Percentiles rank a stretch among this genome's conserved stretches.
phyloP scores from a whole-genome alignment of 2,329 filamentous ascomycete genomes.

The Chalara sp. region DNA sequence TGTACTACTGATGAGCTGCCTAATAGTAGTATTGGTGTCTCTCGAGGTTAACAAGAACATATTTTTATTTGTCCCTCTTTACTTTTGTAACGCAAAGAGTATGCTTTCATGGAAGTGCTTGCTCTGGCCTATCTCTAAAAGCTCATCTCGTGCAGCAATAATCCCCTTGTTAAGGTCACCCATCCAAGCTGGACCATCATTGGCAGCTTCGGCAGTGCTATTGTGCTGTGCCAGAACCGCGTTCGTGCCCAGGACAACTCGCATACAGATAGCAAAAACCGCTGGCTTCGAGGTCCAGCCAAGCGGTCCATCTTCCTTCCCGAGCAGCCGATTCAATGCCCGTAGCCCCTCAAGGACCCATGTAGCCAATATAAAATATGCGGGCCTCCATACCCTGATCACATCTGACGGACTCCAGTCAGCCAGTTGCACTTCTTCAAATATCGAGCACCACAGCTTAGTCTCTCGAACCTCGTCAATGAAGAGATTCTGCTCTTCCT shows the following conservation, averaged over 20 bases:
- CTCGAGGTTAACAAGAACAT: neutral
- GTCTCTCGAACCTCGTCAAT: slow-evolving; percentile 74
- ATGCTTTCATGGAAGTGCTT: neutral
- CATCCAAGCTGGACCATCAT: neutral
- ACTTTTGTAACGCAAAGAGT: neutral
- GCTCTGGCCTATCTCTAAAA: neutral
- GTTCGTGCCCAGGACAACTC: slow-evolving; percentile 31
- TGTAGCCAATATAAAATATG: neutral
- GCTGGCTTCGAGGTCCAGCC: slow-evolving; percentile 66
- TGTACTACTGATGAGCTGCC: too few species aligned
- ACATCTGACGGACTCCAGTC: neutral
- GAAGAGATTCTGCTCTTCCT: slow-evolving; percentile 94
- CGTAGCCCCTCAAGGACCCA: slow-evolving; percentile 38
- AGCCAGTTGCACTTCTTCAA: slow-evolving; percentile 15
- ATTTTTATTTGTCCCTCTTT: neutral
- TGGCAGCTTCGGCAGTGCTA: neutral
- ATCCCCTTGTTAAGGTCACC: slow-evolving; percentile 2
- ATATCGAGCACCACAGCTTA: slow-evolving; percentile 53
- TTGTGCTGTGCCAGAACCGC: neutral
- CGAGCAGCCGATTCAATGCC: slow-evolving; percentile 12
- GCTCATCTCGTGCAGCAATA: neutral
- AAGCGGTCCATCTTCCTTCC: slow-evolving; percentile 54
- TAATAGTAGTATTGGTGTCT: too few species aligned
- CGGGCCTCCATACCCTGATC: neutral
- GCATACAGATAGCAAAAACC: slow-evolving; percentile 54